phyloP scores from a whole-genome alignment of 2,329 filamentous ascomycete species.

The Ophiobolus disseminans region DNA sequence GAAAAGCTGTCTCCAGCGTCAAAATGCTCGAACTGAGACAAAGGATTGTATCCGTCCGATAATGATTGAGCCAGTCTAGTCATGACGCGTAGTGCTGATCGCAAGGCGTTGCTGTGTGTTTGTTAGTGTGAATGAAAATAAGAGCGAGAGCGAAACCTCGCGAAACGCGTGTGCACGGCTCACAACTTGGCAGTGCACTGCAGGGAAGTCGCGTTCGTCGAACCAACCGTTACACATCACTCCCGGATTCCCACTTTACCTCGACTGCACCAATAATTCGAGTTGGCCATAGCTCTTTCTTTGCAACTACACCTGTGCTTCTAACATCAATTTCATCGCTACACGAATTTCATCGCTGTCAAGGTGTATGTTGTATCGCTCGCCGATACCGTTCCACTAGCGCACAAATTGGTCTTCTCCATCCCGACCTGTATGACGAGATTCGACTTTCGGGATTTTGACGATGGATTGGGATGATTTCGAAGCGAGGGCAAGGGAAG shows the following conservation, averaged over 20 bases:
- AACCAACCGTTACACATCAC: neutral
- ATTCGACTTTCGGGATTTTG: neutral
- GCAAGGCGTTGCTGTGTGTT: neutral
- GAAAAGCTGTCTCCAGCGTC: no score
- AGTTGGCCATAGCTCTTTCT: neutral
- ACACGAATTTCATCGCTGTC: no score
- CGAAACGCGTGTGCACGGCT: no score
- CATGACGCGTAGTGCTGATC: neutral
- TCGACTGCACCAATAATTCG: neutral
- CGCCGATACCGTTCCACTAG: neutral
- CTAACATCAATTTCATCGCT: neutral
- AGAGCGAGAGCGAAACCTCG: no score
- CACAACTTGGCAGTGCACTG: no score
- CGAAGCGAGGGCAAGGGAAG: slow-evolving; percentile 22
- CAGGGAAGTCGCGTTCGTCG: no score
- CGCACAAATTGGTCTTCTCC: neutral
- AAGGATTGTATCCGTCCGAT: neutral
- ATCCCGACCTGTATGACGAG: neutral
- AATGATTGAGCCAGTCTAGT: neutral
- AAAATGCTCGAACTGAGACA: no score
- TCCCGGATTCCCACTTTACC: neutral
- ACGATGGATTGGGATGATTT: slow-evolving; percentile 32
- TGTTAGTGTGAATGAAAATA: neutral
- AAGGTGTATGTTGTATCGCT: no score
- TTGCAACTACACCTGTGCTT: neutral